Percentiles rank a stretch among this genome's conserved stretches.
Evolutionary conservation across 441 rosid genomes (phyloP).

Genomic region (Erodium trifolium): DNA sequence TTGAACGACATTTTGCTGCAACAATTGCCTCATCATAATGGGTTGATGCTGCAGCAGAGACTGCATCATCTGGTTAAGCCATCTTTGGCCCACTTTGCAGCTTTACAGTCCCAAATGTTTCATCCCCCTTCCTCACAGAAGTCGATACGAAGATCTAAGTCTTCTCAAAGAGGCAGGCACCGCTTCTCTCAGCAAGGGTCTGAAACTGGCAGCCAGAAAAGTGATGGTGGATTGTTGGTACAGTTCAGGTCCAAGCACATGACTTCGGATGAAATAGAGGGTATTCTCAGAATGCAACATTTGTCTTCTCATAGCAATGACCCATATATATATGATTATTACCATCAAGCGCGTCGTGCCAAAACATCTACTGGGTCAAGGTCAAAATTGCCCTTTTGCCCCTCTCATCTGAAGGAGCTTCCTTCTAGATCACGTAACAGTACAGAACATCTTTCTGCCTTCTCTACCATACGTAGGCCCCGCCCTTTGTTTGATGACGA

Average conservation of each 20-base stretch:
- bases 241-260: slow-evolving; percentile 84
- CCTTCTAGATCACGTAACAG: slow-evolving; percentile 75
- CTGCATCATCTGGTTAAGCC: slow-evolving; percentile 48
- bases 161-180: slow-evolving; percentile 55
- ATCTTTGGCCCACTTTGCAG: slow-evolving; percentile 64
- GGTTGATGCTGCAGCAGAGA: slow-evolving; percentile 48
- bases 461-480: slow-evolving; percentile 36
- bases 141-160: slow-evolving; percentile 52
- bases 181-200: slow-evolving; percentile 67
- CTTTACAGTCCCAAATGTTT: slow-evolving; percentile 58
- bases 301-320: slow-evolving; percentile 68
- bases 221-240: slow-evolving; percentile 44
- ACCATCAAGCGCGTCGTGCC: slow-evolving; percentile 86
- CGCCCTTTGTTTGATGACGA: slow-evolving; percentile 40
- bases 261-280: slow-evolving; percentile 91
- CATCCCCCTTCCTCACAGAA: slow-evolving; percentile 53
- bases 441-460: slow-evolving; percentile 51
- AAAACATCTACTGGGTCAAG: slow-evolving; percentile 57
- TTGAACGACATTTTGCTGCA: slow-evolving; percentile 39
- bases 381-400: slow-evolving; percentile 53
- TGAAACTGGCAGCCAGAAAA: slow-evolving; percentile 64
- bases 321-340: slow-evolving; percentile 81
- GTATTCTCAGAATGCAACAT: slow-evolving; percentile 92
- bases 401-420: slow-evolving; percentile 68
- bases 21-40: slow-evolving; percentile 57